Evolutionary conservation across 164 flowering plant species (phyloP).

Genomic region (Euptelea pleiosperma): DNA sequence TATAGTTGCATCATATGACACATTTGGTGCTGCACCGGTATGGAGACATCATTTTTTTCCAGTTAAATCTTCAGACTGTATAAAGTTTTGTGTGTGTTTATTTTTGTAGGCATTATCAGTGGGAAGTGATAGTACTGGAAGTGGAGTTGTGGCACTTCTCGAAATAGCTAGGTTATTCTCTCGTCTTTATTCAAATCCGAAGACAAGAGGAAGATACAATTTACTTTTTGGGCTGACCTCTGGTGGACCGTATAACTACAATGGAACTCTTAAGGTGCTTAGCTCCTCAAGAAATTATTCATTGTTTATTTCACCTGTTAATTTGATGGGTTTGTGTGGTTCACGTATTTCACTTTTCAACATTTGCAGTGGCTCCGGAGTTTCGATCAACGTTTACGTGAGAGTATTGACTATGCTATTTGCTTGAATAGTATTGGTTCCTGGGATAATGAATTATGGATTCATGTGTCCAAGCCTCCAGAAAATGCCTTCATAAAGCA

Average conservation of each 20-base stretch:
- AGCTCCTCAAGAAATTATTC: too few species aligned
- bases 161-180: constrained; percentile 93
- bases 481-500: constrained; percentile 91
- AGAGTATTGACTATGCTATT: constrained; percentile 93
- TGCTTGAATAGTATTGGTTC: constrained; percentile 96
- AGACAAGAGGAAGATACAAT: constrained; percentile 93
- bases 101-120: constrained; percentile 77
- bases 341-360: constrained; percentile 2
- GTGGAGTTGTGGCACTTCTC: constrained; percentile 92
- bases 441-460: constrained; percentile 57
- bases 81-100: too few species aligned
- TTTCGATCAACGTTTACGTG: constrained; percentile 90
- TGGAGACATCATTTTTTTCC: constrained; percentile 15
- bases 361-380: constrained; percentile 82
- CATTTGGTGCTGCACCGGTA: constrained; percentile 99
- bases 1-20: constrained; percentile 95
- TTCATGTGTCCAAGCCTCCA: constrained; percentile 98
- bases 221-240: constrained; percentile 89
- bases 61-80: neutral
- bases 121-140: constrained; percentile 98
- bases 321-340: constrained; percentile 1
- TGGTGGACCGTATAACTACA: constrained; percentile 98
- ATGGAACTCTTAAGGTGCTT: constrained; percentile 88
- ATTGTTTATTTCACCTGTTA: constrained; percentile 4
- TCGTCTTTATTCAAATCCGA: constrained; percentile 84